These are phyloP conservation scores for Trametes pubescens DNA, from an alignment of 1,284 basidiomycete genomes.

Conservation along the genomic window DNA sequence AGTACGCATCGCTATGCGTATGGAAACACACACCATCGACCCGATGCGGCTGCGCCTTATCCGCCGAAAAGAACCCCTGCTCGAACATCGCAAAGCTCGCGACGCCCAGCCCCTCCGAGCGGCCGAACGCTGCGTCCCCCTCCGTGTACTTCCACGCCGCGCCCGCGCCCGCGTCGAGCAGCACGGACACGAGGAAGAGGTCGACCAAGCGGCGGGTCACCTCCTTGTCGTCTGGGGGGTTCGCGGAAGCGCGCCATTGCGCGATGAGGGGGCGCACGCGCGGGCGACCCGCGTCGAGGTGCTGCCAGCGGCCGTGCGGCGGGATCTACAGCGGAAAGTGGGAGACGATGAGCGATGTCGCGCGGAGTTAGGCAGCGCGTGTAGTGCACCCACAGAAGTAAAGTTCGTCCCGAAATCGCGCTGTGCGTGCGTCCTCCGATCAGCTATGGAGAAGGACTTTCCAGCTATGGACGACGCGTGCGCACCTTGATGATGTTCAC, in stretches of 20 bases:
- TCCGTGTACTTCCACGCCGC: slow-evolving; percentile 85
- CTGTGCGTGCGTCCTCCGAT: slow-evolving; percentile 46
- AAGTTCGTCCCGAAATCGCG: slow-evolving; percentile 85
- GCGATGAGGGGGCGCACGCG: slow-evolving; percentile 69
- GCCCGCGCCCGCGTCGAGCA: slow-evolving; percentile 95
- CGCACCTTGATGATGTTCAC: slow-evolving; percentile 79
- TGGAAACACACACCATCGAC: slow-evolving; percentile 72
- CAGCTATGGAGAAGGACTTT: not conserved
- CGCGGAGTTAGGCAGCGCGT: not conserved
- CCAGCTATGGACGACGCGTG: not conserved
- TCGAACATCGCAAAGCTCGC: slow-evolving; percentile 93
- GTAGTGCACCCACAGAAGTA: slow-evolving; percentile 51
- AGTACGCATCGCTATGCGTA: not conserved
- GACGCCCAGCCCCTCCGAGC: slow-evolving; percentile 93
- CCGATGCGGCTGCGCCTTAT: slow-evolving; percentile 64
- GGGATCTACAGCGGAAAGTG: slow-evolving; percentile 64
- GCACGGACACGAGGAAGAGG: slow-evolving; percentile 91
- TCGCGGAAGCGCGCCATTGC: slow-evolving; percentile 59
- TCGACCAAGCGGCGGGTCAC: slow-evolving; percentile 82
- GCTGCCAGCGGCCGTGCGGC: slow-evolving; percentile 92
- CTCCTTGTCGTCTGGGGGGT: slow-evolving; percentile 64
- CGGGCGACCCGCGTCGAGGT: slow-evolving; percentile 76
- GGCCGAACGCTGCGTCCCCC: slow-evolving; percentile 62
- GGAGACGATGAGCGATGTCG: not conserved
- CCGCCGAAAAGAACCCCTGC: slow-evolving; percentile 83